Base-by-base conservation (phyloP, 768 basidiomycete genomes). In the Scleroderma citrinum region DNA sequence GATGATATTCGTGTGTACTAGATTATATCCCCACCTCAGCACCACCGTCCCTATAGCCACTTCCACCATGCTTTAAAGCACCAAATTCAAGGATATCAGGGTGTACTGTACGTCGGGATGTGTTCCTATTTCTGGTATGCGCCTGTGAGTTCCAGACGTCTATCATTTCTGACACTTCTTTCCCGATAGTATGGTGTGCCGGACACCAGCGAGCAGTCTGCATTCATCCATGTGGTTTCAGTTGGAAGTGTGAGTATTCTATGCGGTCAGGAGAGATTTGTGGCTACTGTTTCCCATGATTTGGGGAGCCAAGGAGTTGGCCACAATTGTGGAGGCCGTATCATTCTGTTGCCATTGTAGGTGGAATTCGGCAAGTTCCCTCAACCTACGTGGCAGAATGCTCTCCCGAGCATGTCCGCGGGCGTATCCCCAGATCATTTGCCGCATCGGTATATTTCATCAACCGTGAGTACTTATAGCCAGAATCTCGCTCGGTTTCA, bases 41-140 rank as follows among this genome's bases (percentile, higher is more conserved):
- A n/a, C n/a, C n/a, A n/a, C n/a, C n/a, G n/a, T n/a, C n/a, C n/a
- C n/a, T n/a, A n/a, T n/a, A n/a, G n/a, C n/a, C n/a, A n/a, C n/a
- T n/a, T n/a, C n/a, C n/a, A n/a, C n/a, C n/a, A n/a, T n/a, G n/a
- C n/a, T n/a, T n/a, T n/a, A n/a, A n/a, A n/a, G 37, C 90, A 87
- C 54, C 83, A 93, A 36, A 92, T 93, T 14, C 87, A 90, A 3
- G 87, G 92, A 5, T 74, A 92, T 11, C 91, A 92, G 61, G 87
- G 82, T 3, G 89, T 89, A 12, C 87, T 88, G 1, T 92, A 92
- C 75, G 92, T 92, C 59, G 91, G 76, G 77, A 8, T 83, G 82
- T 55, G 84, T 85, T 2, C 84, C 83, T 0, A 59, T 86, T 36
- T 86, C 86, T 12, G 69, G 87, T 87, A 49, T 44, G 73, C 68